Percentiles rank a stretch among this genome's conserved stretches.
These are phyloP conservation scores for Amanita brunnescens DNA, from an alignment of 768 basidiomycete genomes.

Conservation along the genomic window DNA sequence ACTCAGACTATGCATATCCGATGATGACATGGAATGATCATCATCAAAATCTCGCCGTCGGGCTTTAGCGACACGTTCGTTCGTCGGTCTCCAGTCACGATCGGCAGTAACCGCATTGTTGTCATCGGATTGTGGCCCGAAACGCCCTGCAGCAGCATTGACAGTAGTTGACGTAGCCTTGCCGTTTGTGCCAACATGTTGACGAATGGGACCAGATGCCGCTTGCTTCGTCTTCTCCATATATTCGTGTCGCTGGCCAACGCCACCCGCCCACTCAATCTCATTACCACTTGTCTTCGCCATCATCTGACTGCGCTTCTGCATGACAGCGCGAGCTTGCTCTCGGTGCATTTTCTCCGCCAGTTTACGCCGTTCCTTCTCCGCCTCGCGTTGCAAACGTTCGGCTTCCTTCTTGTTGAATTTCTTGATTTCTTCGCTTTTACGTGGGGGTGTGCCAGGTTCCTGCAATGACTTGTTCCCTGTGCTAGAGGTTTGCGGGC, in stretches of 20 bases:
- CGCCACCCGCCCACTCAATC: slow-evolving; percentile 54
- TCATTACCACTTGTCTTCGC: slow-evolving; percentile 46
- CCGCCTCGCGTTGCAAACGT: slow-evolving; percentile 69
- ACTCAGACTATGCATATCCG: slow-evolving; percentile 69
- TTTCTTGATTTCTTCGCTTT: slow-evolving; percentile 57
- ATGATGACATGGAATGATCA: slow-evolving; percentile 87
- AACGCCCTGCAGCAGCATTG: slow-evolving; percentile 56
- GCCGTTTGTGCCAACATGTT: slow-evolving; percentile 36
- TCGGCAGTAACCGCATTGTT: slow-evolving; percentile 15
- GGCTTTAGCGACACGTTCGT: slow-evolving; percentile 64
- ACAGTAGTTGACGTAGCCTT: slow-evolving; percentile 39
- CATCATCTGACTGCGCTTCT: slow-evolving; percentile 75
- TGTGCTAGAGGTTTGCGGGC: slow-evolving; percentile 69
- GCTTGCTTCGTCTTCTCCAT: slow-evolving; percentile 45
- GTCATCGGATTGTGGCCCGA: slow-evolving; percentile 25
- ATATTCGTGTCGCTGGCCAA: slow-evolving; percentile 34
- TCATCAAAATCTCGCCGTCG: slow-evolving; percentile 81
- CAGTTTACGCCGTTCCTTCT: slow-evolving; percentile 74
- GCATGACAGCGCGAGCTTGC: slow-evolving; percentile 87
- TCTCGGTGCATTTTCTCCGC: slow-evolving; percentile 71
- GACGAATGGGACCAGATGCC: slow-evolving; percentile 57
- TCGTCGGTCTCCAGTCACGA: slow-evolving; percentile 44
- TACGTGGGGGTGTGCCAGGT: slow-evolving; percentile 27
- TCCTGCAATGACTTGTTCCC: slow-evolving; percentile 62
- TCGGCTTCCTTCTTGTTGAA: slow-evolving; percentile 74